Conservation (phyloP, 352 stramenopile genomes). For the Phytophthora boehmeriae region DNA sequence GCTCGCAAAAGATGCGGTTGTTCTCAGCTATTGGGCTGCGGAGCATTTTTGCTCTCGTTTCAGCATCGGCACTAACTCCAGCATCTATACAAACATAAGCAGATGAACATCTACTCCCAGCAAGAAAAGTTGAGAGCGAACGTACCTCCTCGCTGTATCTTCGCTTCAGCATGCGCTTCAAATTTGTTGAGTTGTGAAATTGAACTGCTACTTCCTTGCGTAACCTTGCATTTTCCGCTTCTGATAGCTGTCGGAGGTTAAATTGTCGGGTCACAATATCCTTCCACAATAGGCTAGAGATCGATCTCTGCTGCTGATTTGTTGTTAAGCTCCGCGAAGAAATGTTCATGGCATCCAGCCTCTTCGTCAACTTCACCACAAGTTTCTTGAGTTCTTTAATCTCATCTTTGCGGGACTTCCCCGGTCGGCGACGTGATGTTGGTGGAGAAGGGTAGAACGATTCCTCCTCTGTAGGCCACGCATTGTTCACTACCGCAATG, state of each 20-base stretch:
- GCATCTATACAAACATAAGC: constrained; percentile 16
- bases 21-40: background rate
- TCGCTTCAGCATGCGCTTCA: constrained; percentile 28
- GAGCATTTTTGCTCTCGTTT: background rate
- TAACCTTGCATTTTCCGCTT: constrained; percentile 9
- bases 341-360: constrained; percentile 3
- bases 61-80: constrained; percentile 20
- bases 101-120: background rate
- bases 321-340: background rate
- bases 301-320: background rate
- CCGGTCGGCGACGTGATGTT: constrained; percentile 6
- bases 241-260: constrained; percentile 2
- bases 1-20: constrained; percentile 9
- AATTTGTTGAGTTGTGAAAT: constrained; percentile 12
- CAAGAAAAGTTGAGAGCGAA: background rate
- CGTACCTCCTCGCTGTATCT: constrained; percentile 30
- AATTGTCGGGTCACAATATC: constrained; percentile 12
- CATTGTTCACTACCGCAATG: constrained; percentile 1
- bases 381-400: constrained; percentile 13
- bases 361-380: background rate
- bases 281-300: constrained; percentile 14
- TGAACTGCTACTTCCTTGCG: constrained; percentile 7
- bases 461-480: constrained; percentile 10
- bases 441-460: background rate
- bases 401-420: constrained; percentile 18